Evolutionary conservation across 805 yeast species (phyloP).

Genomic region (Metschnikowia henanensis): DNA sequence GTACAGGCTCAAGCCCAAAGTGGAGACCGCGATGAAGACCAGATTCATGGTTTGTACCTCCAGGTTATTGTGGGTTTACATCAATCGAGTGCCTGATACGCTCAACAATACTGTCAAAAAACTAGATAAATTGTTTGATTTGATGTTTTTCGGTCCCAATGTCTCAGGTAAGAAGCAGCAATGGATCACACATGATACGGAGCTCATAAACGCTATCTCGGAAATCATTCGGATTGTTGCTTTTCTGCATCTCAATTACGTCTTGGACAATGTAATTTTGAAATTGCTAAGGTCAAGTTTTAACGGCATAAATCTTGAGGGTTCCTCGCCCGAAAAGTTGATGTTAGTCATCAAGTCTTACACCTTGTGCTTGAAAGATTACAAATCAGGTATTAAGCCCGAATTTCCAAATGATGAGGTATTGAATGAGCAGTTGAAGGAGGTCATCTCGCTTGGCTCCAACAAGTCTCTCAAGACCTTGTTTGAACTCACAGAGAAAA

Average conservation of each 20-base stretch:
- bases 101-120: constrained; percentile 83
- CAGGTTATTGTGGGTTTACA: constrained; percentile 84
- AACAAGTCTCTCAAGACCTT: constrained; percentile 11
- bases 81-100: constrained; percentile 85
- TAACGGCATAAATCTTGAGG: constrained; percentile 59
- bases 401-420: constrained; percentile 67
- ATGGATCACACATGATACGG: constrained; percentile 71
- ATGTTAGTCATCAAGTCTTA: constrained; percentile 71
- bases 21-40: constrained; percentile 47
- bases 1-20: constrained; percentile 65
- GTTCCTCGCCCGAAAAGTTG: constrained; percentile 65
- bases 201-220: constrained; percentile 62
- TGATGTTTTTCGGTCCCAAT: constrained; percentile 49
- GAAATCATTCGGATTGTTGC: constrained; percentile 80
- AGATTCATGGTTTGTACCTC: constrained; percentile 65
- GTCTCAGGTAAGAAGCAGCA: constrained; percentile 55
- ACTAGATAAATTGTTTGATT: constrained; percentile 60
- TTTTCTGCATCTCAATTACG: constrained; percentile 72
- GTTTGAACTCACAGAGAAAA: constrained; percentile 8
- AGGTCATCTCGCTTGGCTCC: constrained; percentile 1
- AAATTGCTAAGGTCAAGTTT: constrained; percentile 66
- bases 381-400: constrained; percentile 56
- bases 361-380: constrained; percentile 66
- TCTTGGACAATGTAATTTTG: constrained; percentile 73
- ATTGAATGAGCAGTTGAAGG: constrained; percentile 17